A percentile compares a stretch with the other conserved stretches of the same genome.
Conservation (phyloP, 352 stramenopile species). For the Phytophthora boehmeriae region DNA sequence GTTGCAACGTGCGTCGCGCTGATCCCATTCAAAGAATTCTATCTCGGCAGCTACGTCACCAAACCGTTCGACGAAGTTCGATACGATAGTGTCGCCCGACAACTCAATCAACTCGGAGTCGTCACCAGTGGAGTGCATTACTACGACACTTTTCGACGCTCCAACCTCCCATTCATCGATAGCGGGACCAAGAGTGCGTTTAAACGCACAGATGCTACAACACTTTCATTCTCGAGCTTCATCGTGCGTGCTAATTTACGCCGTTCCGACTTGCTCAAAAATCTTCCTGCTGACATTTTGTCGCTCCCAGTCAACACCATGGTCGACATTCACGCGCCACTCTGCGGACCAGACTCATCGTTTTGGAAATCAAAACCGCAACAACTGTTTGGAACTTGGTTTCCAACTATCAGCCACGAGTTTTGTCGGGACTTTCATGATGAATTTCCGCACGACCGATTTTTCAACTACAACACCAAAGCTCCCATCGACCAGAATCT, state of each 20-base stretch:
- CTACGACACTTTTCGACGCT: conserved; percentile 39
- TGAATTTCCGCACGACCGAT: conserved; percentile 37
- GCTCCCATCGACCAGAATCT: conserved; percentile 28
- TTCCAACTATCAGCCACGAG: conserved; percentile 40
- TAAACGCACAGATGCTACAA: conserved; percentile 10
- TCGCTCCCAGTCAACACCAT: conserved; percentile 32
- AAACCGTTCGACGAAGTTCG: conserved; percentile 46
- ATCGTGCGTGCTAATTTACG: conserved; percentile 38
- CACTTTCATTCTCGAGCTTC: conserved; percentile 32
- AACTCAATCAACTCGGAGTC: conserved; percentile 35
- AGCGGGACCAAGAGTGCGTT: conserved; percentile 19
- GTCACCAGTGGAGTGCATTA: conserved; percentile 42
- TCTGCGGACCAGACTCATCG: conserved; percentile 31
- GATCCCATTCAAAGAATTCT: conserved; percentile 46
- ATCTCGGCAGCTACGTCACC: conserved; percentile 47
- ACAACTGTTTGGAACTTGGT: conserved; percentile 47
- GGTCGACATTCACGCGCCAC: conserved; percentile 38
- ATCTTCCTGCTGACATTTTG: conserved; percentile 26
- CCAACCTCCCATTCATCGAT: conserved; percentile 33
- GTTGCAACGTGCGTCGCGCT: conserved; percentile 20
- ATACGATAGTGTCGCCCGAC: conserved; percentile 37
- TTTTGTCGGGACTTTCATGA: conserved; percentile 47
- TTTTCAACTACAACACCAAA: conserved; percentile 30
- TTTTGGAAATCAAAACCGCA: conserved; percentile 33
- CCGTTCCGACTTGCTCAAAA: conserved; percentile 29